Evolutionary conservation across 768 basidiomycete genomes (phyloP).

Genomic region (Brasilioporus rufonigricans): DNA sequence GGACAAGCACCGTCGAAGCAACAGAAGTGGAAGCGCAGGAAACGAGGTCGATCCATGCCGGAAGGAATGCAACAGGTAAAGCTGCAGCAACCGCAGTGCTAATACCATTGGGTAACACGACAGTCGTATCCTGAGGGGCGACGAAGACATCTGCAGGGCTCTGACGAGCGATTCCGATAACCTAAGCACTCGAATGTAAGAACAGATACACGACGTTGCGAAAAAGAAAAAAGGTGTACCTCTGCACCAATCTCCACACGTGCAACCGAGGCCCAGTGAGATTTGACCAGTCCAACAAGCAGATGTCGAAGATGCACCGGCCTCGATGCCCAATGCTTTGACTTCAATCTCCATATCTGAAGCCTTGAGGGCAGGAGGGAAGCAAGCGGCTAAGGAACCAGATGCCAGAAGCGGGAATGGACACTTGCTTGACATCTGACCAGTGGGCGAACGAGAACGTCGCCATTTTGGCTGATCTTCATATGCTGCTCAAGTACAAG

Average conservation of each 20-base stretch:
- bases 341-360: too few species aligned
- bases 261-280: conserved; percentile 7
- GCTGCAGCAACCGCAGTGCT: too few species aligned
- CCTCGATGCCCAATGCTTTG: too few species aligned
- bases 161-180: conserved; percentile 19
- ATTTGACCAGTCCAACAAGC: conserved; percentile 23
- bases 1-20: conserved; percentile 25
- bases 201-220: neutral
- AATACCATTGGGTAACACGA: conserved; percentile 14
- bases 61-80: conserved; percentile 21
- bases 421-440: conserved; percentile 21
- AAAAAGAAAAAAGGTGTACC: too few species aligned
- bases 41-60: conserved; percentile 28
- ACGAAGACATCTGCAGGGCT: conserved; percentile 15
- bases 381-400: conserved; percentile 17
- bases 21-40: conserved; percentile 15
- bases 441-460: conserved; percentile 28
- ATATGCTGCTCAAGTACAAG: conserved; percentile 30
- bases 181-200: conserved; percentile 1
- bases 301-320: conserved; percentile 7
- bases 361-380: too few species aligned
- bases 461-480: conserved; percentile 26
- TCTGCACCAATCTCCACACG: too few species aligned
- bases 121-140: too few species aligned
- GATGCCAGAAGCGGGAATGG: conserved; percentile 16